Base-by-base conservation (phyloP, 306 rosid genomes). In the Cucumis melo region DNA sequence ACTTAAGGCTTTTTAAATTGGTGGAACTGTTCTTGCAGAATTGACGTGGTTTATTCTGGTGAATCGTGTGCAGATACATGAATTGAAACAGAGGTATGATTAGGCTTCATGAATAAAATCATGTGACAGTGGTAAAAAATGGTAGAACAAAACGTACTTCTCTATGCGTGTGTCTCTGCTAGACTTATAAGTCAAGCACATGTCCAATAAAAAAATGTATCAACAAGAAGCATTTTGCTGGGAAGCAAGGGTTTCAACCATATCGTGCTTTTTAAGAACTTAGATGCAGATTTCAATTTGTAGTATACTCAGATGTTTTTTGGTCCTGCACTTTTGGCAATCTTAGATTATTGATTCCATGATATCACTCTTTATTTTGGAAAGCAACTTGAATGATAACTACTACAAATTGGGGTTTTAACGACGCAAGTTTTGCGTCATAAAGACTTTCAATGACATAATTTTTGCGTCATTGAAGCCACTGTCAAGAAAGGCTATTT, bases 51-150 rank as follows among this genome's bases (percentile, higher is more conserved):
- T 82, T 93, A 81, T 91, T 83, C 97, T 19, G 84, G 80, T 59
- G 91, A 91, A 71, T 21, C 96, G 48, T 88, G 93, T 85, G 98
- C 98, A 70, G 98, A 91, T 91, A 84, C 93, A 19, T 93, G 98
- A 97, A 93, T 93, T 81, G 97, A 90, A 80, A 91, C 77, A 81
- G 98, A 93, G 97, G 98, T 93, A 81, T 77, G 92, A 61, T 32
- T 17, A 51, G 21, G 58, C n/a, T 67, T 67, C 54, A 41, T 41
- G 32, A 39, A 67, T 41, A 41, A 67, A 53, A 67, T 67, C 54
- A 34, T 41, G 74, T 41, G 20, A 67, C 54, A 20, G 2, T 67
- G 54, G 74, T 23, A n/a, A n/a, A 36, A 41, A 67, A 41, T 34
- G 5, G 11, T 20, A 39, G 51, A 17, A 39, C n/a, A 38, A 39